Evolutionary conservation across 2,329 filamentous ascomycete species (phyloP).

Genomic region (Drechslerella coelobrocha): DNA sequence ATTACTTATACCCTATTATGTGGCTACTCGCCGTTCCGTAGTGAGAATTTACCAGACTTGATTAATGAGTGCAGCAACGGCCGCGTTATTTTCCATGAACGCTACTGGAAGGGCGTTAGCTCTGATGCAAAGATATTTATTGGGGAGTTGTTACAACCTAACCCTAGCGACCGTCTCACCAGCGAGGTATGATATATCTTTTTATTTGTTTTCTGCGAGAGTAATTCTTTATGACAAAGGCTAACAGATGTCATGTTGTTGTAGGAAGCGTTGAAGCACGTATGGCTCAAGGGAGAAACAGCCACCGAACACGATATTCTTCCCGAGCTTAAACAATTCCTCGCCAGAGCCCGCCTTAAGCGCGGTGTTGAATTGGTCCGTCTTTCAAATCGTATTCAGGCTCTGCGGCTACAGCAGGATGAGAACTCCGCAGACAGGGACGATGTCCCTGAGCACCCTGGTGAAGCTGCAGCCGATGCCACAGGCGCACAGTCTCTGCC

Average conservation of each 20-base stretch:
- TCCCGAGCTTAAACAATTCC: conserved; percentile 93
- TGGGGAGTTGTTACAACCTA: conserved; percentile 76
- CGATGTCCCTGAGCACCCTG: conserved; percentile 71
- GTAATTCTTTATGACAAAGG: not conserved
- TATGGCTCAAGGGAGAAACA: conserved; percentile 88
- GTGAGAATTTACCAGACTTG: conserved; percentile 88
- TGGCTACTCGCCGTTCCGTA: conserved; percentile 96
- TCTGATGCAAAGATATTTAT: conserved; percentile 96
- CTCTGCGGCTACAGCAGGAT: conserved; percentile 91
- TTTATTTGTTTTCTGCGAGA: not conserved
- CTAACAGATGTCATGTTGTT: conserved; percentile 39
- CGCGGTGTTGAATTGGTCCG: conserved; percentile 96
- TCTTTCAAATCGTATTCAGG: conserved; percentile 91
- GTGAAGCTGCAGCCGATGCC: conserved; percentile 64
- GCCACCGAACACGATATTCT: conserved; percentile 96
- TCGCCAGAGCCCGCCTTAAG: conserved; percentile 86
- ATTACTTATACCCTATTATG: conserved; percentile 98
- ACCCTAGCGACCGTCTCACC: conserved; percentile 76
- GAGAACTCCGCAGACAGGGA: conserved; percentile 71
- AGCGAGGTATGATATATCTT: conserved; percentile 68
- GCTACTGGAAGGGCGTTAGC: conserved; percentile 98
- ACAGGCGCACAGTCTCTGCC: conserved; percentile 63
- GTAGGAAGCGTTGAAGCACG: conserved; percentile 78
- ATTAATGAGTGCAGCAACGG: conserved; percentile 90
- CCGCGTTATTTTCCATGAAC: conserved; percentile 90